Evolutionary conservation across 179 eudicot genomes (phyloP).

Genomic region (Heliamphora pulchella): DNA sequence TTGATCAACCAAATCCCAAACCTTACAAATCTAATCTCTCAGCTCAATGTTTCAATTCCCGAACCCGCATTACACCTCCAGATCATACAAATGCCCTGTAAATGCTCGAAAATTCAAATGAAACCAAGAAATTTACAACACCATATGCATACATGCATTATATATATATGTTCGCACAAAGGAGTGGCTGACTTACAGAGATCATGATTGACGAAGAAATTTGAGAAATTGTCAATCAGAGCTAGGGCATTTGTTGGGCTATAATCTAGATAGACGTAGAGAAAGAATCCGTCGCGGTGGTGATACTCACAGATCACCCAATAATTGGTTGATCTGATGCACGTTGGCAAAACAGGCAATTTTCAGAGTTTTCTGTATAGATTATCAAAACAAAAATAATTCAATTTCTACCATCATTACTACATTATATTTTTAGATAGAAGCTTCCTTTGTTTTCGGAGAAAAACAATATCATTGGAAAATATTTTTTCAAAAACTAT

Average conservation of each 20-base stretch:
- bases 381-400: too few species aligned
- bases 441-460: too few species aligned
- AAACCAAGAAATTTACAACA: not conserved
- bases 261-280: not conserved
- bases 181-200: constrained; percentile 3
- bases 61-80: not conserved
- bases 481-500: too few species aligned
- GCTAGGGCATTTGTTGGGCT: constrained; percentile 4
- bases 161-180: not conserved
- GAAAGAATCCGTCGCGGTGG: not conserved
- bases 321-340: not conserved
- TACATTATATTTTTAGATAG: too few species aligned
- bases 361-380: too few species aligned
- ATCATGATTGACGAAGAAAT: not conserved
- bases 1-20: not conserved
- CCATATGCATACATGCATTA: not conserved
- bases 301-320: not conserved
- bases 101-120: not conserved
- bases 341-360: too few species aligned
- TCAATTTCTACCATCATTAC: too few species aligned
- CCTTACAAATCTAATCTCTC: not conserved
- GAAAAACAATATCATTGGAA: too few species aligned
- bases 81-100: not conserved
- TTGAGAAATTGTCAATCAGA: constrained; percentile 6
- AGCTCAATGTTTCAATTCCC: too few species aligned